Conservation (phyloP, 2,329 filamentous ascomycete genomes). For the Claviceps sorghi region DNA sequence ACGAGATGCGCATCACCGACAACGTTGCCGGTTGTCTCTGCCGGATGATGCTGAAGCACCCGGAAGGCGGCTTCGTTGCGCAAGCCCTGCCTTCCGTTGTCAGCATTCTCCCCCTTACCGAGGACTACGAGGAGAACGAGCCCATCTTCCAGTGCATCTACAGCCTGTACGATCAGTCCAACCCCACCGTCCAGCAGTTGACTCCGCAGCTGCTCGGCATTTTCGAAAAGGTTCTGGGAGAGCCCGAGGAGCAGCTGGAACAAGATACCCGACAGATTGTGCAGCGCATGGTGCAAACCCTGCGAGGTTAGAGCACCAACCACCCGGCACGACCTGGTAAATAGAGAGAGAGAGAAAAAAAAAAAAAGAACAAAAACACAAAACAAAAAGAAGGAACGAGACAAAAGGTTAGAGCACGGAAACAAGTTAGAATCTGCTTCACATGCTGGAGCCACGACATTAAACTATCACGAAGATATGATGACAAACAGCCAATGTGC, state of each 20-base stretch:
- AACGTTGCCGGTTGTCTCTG: constrained; percentile 86
- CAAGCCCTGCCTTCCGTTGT: constrained; percentile 74
- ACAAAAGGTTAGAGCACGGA: background rate
- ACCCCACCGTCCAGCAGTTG: constrained; percentile 53
- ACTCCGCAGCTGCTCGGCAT: constrained; percentile 55
- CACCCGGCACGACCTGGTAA: background rate
- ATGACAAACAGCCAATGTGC: background rate
- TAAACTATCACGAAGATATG: background rate
- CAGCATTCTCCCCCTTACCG: constrained; percentile 68
- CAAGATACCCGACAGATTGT: constrained; percentile 54
- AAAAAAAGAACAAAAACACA: background rate
- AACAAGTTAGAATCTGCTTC: background rate
- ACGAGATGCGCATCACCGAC: constrained; percentile 71
- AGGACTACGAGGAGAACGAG: constrained; percentile 94
- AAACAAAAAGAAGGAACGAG: background rate
- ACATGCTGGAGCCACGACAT: background rate
- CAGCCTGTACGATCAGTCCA: constrained; percentile 61
- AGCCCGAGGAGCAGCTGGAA: constrained; percentile 62
- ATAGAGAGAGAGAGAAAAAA: background rate
- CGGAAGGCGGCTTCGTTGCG: constrained; percentile 63
- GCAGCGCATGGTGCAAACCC: constrained; percentile 43
- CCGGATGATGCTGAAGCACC: constrained; percentile 82
- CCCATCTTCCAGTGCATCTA: constrained; percentile 85
- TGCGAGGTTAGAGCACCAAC: constrained; percentile 10
- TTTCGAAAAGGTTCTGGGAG: constrained; percentile 57